Percentiles rank a stretch among this genome's conserved stretches.
phyloP scores from a whole-genome alignment of 331 rosid species.

The Phaseolus coccineus region DNA sequence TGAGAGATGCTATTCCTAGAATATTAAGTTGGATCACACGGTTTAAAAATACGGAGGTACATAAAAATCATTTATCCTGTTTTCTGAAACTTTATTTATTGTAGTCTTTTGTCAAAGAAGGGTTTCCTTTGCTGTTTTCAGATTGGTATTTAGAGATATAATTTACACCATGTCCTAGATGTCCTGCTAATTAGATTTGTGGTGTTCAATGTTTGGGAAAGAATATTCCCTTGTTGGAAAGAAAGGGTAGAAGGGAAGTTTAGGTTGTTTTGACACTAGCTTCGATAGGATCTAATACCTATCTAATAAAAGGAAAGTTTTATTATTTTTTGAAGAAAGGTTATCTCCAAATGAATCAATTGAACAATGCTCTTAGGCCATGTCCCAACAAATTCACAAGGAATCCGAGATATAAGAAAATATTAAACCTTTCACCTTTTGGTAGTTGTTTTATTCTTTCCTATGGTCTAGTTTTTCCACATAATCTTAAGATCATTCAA shows the following conservation, averaged over 20 bases:
- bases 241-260: conserved; percentile 5
- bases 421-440: not conserved
- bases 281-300: not conserved
- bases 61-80: conserved; percentile 35
- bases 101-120: conserved; percentile 7
- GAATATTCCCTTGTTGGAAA: not conserved
- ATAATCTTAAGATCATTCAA: too few relatives aligned
- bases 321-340: not conserved
- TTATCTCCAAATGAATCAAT: not conserved
- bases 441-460: too few relatives aligned
- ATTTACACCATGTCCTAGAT: not conserved
- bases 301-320: not conserved
- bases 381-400: not conserved
- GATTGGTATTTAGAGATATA: not conserved
- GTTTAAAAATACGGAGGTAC: conserved; percentile 75
- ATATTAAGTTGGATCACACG: conserved; percentile 71
- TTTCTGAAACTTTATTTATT: conserved; percentile 20
- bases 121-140: conserved; percentile 21
- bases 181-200: conserved; percentile 1
- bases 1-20: conserved; percentile 78
- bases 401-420: not conserved
- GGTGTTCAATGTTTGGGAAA: not conserved
- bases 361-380: not conserved
- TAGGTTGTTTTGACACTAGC: not conserved
- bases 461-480: too few relatives aligned